A percentile compares a stretch with the other conserved stretches of the same genome.
phyloP scores from a whole-genome alignment of 2,329 filamentous ascomycete genomes.

The Pseudogymnoascus sp. region DNA sequence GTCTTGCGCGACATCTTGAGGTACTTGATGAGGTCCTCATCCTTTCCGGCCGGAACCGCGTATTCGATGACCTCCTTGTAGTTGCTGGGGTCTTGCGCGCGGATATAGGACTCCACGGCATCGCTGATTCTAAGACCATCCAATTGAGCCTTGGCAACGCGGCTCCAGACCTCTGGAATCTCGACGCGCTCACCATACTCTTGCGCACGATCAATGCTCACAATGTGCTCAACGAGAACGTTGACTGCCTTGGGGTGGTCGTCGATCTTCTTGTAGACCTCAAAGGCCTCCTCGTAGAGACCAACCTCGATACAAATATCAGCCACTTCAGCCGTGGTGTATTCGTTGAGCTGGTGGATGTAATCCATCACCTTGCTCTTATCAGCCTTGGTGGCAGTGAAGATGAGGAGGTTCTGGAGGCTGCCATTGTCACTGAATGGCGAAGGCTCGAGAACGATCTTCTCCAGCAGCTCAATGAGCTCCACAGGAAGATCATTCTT shows the following conservation, averaged over 20 bases:
- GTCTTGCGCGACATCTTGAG: conserved; percentile 97
- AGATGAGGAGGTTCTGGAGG: conserved; percentile 90
- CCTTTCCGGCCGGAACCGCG: conserved; percentile 89
- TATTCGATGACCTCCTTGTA: conserved; percentile 95
- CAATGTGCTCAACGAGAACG: conserved; percentile 90
- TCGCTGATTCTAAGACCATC: conserved; percentile 90
- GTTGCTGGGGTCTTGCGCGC: conserved; percentile 85
- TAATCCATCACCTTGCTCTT: conserved; percentile 93
- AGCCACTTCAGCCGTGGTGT: conserved; percentile 87
- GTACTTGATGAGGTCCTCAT: conserved; percentile 94
- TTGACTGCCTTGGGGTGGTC: conserved; percentile 81
- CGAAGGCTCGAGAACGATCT: conserved; percentile 99
- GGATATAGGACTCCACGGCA: conserved; percentile 94
- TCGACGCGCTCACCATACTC: conserved; percentile 94
- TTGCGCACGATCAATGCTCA: conserved; percentile 95
- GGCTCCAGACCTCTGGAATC: conserved; percentile 92
- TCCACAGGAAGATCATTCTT: conserved; percentile 84
- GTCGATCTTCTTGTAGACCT: conserved; percentile 96
- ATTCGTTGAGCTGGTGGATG: conserved; percentile 82
- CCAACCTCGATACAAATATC: conserved; percentile 90
- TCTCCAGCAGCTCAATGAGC: conserved; percentile 94
- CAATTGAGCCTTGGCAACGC: conserved; percentile 93
- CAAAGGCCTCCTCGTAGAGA: conserved; percentile 91
- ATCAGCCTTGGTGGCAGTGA: conserved; percentile 94
- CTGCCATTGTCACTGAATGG: conserved; percentile 97